Base-by-base conservation (phyloP, 2,329 filamentous ascomycete genomes). In the Clarireedia sp. region DNA sequence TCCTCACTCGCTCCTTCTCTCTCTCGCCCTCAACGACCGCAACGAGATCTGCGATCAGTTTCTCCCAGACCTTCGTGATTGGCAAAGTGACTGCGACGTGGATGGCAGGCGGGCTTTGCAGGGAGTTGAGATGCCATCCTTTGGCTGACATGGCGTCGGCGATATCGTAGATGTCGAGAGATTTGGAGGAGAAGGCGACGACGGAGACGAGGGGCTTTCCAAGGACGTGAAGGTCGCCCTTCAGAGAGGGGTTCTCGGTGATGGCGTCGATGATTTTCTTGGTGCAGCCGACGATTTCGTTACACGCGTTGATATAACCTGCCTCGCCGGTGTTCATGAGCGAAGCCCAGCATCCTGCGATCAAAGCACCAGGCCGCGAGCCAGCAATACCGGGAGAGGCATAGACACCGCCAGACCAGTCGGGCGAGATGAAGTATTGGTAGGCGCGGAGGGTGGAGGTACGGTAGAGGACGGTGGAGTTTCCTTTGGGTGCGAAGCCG, bases 401-500 rank as follows among this genome's bases (percentile, higher is more conserved):
- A 71, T 99, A 99, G 8, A 99, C 90, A 65, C 94, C 94, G 57
- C 94, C 94, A 9, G 87, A 85, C 94, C 94, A 99, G 73, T 95
- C 89, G 6, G 94, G 87, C 33, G 86, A 89, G 69, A 99, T 86
- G 72, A 96, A 99, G 78, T 99, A 99, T 73, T 99, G 94, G 72
- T 96, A 92, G 56, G 83, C 83, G 63, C 94, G 84, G 62, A 95
- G 81, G 47, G 81, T 75, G 36, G 85, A 80, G 46, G 83, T 87
- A 64, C 94, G 89, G 78, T 99, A 99, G 43, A 99, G 79, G 14
- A 96, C 79, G 1, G 90, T 94, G 51, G 87, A 94, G 78, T 95
- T 99, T 63, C 94, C 94, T 75, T 99, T 99, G 52, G 94, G 94
- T 1, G 94, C 94, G 69, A 99, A 99, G 38, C 94, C 94, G 70